Evolutionary conservation across 2,329 filamentous ascomycete species (phyloP).

Genomic region (Tympanopsis confertula): DNA sequence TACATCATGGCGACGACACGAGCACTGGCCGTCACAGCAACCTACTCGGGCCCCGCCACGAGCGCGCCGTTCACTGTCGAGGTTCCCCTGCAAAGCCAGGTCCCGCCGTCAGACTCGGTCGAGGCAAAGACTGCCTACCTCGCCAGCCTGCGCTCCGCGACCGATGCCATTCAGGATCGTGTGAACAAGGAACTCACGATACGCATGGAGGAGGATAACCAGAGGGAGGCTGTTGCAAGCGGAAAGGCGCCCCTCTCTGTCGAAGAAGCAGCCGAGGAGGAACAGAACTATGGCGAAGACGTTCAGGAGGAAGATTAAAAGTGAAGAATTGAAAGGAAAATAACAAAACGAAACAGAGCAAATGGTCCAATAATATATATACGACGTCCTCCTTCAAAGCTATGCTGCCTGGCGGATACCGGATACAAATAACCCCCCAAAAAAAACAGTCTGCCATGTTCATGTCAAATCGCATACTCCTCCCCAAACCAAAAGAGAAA

Average conservation of each 20-base stretch:
- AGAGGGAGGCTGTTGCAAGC: conserved; percentile 24
- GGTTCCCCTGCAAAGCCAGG: conserved; percentile 11
- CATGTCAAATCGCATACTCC: conserved; percentile 7
- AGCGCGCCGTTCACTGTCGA: conserved; percentile 33
- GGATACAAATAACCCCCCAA: conserved; percentile 3
- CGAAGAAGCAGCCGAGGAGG: conserved; percentile 45
- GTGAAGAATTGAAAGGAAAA: conserved; percentile 1
- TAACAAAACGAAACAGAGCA: conserved; percentile 4
- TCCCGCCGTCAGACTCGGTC: conserved; percentile 15
- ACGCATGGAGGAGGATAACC: conserved; percentile 65
- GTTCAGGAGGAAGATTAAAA: conserved; percentile 47
- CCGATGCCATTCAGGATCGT: conserved; percentile 45
- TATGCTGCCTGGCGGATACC: conserved; percentile 12
- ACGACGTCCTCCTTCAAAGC: too few species aligned
- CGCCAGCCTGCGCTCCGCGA: conserved; percentile 40
- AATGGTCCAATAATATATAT: conserved; percentile 4
- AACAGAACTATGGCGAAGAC: conserved; percentile 80
- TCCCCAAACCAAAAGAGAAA: conserved; percentile 5
- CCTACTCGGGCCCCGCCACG: conserved; percentile 40
- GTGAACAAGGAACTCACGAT: conserved; percentile 62
- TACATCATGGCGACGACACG: too few species aligned
- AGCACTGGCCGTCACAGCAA: conserved; percentile 25
- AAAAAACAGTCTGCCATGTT: conserved; percentile 9
- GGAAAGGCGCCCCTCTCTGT: conserved; percentile 8
- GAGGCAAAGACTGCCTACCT: conserved; percentile 49